phyloP scores from a whole-genome alignment of 2,329 filamentous ascomycete species.

The Colletotrichum chlorophyti region DNA sequence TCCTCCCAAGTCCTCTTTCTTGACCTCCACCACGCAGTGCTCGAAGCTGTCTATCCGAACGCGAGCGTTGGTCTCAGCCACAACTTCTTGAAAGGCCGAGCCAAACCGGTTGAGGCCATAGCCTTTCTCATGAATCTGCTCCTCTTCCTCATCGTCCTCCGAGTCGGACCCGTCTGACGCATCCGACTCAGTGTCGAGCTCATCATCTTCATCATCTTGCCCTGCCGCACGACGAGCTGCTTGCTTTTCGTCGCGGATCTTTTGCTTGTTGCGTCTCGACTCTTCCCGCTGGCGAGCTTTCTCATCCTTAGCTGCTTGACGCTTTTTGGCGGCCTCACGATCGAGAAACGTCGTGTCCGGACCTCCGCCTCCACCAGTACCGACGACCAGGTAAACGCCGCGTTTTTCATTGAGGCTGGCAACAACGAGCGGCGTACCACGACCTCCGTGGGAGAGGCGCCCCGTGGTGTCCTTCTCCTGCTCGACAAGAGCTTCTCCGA shows the following conservation, averaged over 20 bases:
- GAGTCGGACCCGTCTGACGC: constrained; percentile 47
- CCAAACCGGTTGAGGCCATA: constrained; percentile 90
- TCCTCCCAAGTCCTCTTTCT: constrained; percentile 88
- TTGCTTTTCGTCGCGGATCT: constrained; percentile 66
- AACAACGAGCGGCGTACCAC: constrained; percentile 86
- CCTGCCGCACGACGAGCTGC: constrained; percentile 59
- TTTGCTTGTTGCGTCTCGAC: constrained; percentile 61
- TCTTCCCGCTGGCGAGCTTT: constrained; percentile 70
- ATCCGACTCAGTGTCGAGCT: constrained; percentile 50
- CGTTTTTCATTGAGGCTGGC: constrained; percentile 87
- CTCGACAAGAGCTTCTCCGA: constrained; percentile 89
- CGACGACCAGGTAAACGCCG: constrained; percentile 90
- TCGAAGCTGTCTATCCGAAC: constrained; percentile 97
- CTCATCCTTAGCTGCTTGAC: constrained; percentile 66
- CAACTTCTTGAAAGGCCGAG: constrained; percentile 93
- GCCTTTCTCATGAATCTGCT: constrained; percentile 64
- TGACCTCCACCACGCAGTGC: constrained; percentile 96
- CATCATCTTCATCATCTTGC: constrained; percentile 56
- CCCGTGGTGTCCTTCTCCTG: constrained; percentile 82
- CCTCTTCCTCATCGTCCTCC: constrained; percentile 62
- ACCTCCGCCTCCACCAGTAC: constrained; percentile 85
- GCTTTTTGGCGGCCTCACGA: constrained; percentile 69
- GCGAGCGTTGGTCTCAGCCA: constrained; percentile 86
- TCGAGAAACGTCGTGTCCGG: constrained; percentile 75
- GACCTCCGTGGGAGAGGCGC: constrained; percentile 69